A percentile compares a stretch with the other conserved stretches of the same genome.
Evolutionary conservation across 805 yeast genomes (phyloP).

Genomic region (Jamesozyma jinghongensis): DNA sequence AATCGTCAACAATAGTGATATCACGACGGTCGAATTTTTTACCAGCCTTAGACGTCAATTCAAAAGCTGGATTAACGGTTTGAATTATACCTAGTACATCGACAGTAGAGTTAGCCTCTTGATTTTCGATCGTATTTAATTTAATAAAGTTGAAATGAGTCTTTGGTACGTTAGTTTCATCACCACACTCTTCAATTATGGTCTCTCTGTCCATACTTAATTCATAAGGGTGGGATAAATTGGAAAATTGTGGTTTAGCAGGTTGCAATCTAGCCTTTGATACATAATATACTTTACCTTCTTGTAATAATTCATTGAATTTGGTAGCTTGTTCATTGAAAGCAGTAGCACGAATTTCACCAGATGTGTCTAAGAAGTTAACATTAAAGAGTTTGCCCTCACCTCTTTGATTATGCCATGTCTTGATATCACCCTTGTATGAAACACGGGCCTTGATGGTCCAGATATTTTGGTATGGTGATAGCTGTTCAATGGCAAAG

Average conservation of each 20-base stretch:
- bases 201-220: constrained; percentile 74
- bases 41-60: constrained; percentile 83
- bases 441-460: constrained; percentile 89
- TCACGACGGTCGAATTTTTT: constrained; percentile 91
- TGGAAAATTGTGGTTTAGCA: constrained; percentile 79
- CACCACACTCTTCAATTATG: constrained; percentile 57
- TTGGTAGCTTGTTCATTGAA: constrained; percentile 81
- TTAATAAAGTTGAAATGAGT: constrained; percentile 67
- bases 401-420: constrained; percentile 80
- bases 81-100: constrained; percentile 86
- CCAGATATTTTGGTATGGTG: constrained; percentile 90
- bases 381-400: constrained; percentile 86
- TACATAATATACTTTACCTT: constrained; percentile 81
- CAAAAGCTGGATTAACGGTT: constrained; percentile 63
- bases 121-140: constrained; percentile 53
- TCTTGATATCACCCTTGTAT: constrained; percentile 75
- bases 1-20: constrained; percentile 73
- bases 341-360: constrained; percentile 92
- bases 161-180: constrained; percentile 61
- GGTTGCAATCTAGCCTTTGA: constrained; percentile 72
- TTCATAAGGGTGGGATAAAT: constrained; percentile 82
- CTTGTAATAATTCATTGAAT: constrained; percentile 66
- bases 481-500: constrained; percentile 73
- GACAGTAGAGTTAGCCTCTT: constrained; percentile 61
- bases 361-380: constrained; percentile 85